phyloP scores from a whole-genome alignment of 371 early-diverging fungal species.

The Chytridium lagenaria region DNA sequence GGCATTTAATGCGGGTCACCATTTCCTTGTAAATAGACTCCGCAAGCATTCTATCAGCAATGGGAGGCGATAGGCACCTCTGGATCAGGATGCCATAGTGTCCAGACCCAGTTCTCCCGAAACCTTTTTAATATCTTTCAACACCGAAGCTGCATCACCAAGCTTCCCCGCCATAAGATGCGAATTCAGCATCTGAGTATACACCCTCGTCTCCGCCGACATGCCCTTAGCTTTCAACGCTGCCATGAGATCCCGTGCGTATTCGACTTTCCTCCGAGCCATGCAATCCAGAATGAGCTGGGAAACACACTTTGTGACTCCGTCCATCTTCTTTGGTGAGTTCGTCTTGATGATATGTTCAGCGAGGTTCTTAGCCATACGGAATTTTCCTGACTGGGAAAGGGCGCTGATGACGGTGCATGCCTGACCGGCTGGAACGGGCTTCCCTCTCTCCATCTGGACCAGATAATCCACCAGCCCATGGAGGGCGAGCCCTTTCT shows the following conservation, averaged over 20 bases:
- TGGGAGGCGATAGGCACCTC: neutral
- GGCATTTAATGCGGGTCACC: too few species aligned
- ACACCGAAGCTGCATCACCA: neutral
- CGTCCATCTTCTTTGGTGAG: neutral
- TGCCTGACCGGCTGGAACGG: neutral
- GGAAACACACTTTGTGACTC: neutral
- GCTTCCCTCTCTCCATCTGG: neutral
- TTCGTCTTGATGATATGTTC: neutral
- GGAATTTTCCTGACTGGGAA: neutral
- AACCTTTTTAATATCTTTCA: neutral
- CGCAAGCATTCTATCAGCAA: neutral
- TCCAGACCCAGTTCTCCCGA: neutral
- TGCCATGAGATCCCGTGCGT: neutral
- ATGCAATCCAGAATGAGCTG: neutral
- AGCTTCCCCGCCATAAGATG: neutral
- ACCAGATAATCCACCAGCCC: neutral
- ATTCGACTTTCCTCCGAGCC: neutral
- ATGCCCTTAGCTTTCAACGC: neutral
- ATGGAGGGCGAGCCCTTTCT: neutral
- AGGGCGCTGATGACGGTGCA: neutral
- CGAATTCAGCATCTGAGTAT: neutral
- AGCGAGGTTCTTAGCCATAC: constrained; percentile 10
- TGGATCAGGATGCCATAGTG: neutral
- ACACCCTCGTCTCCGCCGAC: neutral
- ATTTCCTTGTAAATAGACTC: constrained; percentile 14